phyloP scores from a whole-genome alignment of 169 alveolate species.

The Miamiensis avidus region DNA sequence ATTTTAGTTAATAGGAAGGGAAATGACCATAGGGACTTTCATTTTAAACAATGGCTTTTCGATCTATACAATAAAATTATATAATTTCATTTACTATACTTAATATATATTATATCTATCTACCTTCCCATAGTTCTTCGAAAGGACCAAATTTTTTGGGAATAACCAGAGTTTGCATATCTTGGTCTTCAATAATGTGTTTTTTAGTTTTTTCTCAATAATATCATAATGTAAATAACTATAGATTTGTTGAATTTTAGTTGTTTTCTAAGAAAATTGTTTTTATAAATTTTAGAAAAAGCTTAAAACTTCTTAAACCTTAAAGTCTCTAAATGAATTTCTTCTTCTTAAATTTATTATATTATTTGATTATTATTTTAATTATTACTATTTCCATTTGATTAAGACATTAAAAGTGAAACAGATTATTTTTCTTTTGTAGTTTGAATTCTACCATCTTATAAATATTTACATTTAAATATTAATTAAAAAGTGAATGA shows the following conservation, averaged over 20 bases:
- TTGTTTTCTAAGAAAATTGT: not conserved
- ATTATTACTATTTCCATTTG: not conserved
- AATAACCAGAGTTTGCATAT: constrained; percentile 16
- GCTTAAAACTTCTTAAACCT: constrained; percentile 8
- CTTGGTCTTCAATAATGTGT: constrained; percentile 20
- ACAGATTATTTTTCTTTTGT: not conserved
- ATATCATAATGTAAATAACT: constrained; percentile 31
- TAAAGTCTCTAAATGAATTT: constrained; percentile 6
- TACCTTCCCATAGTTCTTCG: constrained; percentile 29
- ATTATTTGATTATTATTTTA: not conserved
- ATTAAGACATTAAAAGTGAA: not conserved
- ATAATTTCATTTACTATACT: not conserved
- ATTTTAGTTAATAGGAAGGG: constrained; percentile 51
- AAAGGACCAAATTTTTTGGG: constrained; percentile 3
- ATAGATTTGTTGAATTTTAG: constrained; percentile 22
- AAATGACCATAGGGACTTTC: constrained; percentile 29
- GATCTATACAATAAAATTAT: too few relatives aligned
- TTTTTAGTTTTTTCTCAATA: constrained; percentile 31
- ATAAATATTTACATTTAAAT: too few relatives aligned
- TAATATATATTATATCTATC: constrained; percentile 9
- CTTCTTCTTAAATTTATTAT: not conserved
- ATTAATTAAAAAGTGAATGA: too few relatives aligned
- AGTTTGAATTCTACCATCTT: not conserved
- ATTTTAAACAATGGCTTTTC: not conserved
- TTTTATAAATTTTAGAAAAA: not conserved